Evolutionary conservation across 2,329 filamentous ascomycete genomes (phyloP), one percentile per base, ranked within the genome.

Genomic region (Trichoderma gracile): DNA sequence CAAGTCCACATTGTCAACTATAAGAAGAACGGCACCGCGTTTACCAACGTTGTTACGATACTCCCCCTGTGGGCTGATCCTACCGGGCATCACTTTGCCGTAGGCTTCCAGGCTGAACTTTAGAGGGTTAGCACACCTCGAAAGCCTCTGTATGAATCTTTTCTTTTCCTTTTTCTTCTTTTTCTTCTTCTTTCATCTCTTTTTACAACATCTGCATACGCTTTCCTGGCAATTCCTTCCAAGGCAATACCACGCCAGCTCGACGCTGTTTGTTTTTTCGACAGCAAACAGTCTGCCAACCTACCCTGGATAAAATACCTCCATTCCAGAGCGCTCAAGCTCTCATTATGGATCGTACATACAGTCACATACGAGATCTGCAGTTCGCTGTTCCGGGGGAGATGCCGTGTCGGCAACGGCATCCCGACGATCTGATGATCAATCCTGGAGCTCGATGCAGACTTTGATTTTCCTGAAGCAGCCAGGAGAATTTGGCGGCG

Each of bases 41-140:
- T 96, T 72, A 89, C 89, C 80, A 96, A 96, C 70, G 74, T 93
- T 14, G 80, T 96, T 59, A 92, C 89, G n/a, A 92, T 96, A 81
- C 90, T 96, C 60, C 92, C 92, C 0, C 86, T 96, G 40, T 79
- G 80, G 2, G 89, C 87, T 83, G 86, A 91, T 46, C 82, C 83
- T 1, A 80, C 83, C 15, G 83, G 85, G 12, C 85, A 86, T 66
- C 87, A 87, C 66, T 93, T 90, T 72, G 92, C 89, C 57, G 88
- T 96, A 27, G 92, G 92, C 3, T 93, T 96, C 71, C 87, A 93
- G 73, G 89, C 91, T 30, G 90, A 91, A 77, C 75, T 88, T 49
- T 65, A 40, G 56, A 54, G 21, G 30, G 15, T 19, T n/a, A 12
- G 3, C 15, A 6, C 8, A 1, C 6, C 14, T 30, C 23, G 33